A percentile compares a stretch with the other conserved stretches of the same genome.
phyloP scores from a whole-genome alignment of 2,329 filamentous ascomycete species.

The Xylariales sp. region DNA sequence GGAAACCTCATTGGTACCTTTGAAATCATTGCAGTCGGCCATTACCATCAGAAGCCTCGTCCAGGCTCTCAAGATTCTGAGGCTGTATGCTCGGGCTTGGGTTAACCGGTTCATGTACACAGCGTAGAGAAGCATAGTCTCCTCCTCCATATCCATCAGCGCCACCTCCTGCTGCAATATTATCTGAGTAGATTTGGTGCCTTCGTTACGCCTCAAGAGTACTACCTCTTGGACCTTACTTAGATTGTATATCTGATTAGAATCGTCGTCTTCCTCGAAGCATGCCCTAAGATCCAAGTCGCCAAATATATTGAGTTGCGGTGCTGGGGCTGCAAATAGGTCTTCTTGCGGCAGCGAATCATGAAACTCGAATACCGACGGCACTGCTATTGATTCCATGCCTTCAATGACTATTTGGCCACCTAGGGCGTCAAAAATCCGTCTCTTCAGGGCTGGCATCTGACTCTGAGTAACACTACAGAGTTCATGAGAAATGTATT shows the following conservation, averaged over 20 bases:
- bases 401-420: constrained; percentile 77
- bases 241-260: constrained; percentile 72
- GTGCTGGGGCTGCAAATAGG: constrained; percentile 63
- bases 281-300: constrained; percentile 77
- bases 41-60: constrained; percentile 85
- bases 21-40: constrained; percentile 83
- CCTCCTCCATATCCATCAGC: constrained; percentile 68
- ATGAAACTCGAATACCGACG: constrained; percentile 89
- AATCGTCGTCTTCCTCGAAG: constrained; percentile 68
- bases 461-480: constrained; percentile 78
- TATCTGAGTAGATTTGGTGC: constrained; percentile 61
- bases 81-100: constrained; percentile 66
- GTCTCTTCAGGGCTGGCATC: constrained; percentile 75
- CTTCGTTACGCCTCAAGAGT: constrained; percentile 73
- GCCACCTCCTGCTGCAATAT: constrained; percentile 62
- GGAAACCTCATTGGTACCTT: constrained; percentile 74
- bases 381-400: constrained; percentile 73
- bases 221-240: constrained; percentile 80
- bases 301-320: constrained; percentile 68
- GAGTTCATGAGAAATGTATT: constrained; percentile 88
- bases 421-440: constrained; percentile 78
- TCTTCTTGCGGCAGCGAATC: constrained; percentile 78
- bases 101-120: constrained; percentile 71
- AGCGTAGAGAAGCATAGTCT: constrained; percentile 70
- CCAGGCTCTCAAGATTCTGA: constrained; percentile 83